Evolutionary conservation across 2,329 filamentous ascomycete species (phyloP).

Genomic region (Cladorrhinum sp.): DNA sequence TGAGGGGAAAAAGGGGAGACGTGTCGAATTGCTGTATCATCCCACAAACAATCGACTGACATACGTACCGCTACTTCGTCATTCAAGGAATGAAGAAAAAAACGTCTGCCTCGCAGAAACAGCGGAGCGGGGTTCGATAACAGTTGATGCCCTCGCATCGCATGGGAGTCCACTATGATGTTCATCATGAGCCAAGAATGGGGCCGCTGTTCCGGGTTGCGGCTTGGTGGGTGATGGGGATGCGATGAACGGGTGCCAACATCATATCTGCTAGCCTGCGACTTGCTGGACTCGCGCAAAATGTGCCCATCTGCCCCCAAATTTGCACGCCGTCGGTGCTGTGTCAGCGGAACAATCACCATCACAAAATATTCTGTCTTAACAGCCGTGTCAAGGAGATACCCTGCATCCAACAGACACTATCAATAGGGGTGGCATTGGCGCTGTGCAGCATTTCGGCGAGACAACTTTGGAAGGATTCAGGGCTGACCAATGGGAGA

Average conservation of each 20-base stretch:
- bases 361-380: background rate
- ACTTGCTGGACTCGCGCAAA: background rate
- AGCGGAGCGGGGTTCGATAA: background rate
- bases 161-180: background rate
- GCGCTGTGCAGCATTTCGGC: constrained; percentile 20
- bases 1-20: background rate
- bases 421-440: constrained; percentile 23
- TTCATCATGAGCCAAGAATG: background rate
- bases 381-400: constrained; percentile 11
- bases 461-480: constrained; percentile 23
- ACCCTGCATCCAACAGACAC: constrained; percentile 18
- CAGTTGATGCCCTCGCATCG: background rate
- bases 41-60: background rate
- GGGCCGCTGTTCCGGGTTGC: background rate
- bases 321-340: background rate
- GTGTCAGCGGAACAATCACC: constrained; percentile 8
- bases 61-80: background rate
- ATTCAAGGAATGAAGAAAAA: background rate
- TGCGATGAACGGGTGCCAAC: background rate
- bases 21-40: background rate
- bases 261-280: constrained; percentile 2
- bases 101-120: background rate
- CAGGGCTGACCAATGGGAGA: constrained; percentile 22
- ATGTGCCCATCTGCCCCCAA: background rate
- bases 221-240: background rate